Base-by-base conservation (phyloP, 345 rosid genomes). In the Pistacia atlantica region DNA sequence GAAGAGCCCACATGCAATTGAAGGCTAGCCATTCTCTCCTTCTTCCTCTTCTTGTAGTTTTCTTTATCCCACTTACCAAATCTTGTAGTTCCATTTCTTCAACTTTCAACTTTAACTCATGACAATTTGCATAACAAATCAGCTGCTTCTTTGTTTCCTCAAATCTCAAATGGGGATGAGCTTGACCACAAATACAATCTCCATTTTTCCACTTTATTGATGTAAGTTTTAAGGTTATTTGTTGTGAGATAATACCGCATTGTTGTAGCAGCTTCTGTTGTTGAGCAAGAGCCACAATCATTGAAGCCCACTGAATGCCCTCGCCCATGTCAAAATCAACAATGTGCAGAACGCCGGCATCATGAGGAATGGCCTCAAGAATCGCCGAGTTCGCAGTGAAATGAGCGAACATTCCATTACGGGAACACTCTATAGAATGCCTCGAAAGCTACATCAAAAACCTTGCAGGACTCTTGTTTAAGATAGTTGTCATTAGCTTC, bases 261-360 rank as follows among this genome's bases (percentile, higher is more conserved):
- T 37, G 67, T 64, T 64, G 67, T 12, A 33, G 37, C 25, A 11
- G 31, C 17, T 22, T 13, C 4, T 69, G 79, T 57, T 57, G 68
- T 8, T 49, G 58, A 0, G 75, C 72, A 16, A 81, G 67, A 25
- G 81, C 63, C 59, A 48, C 61, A 25, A 82, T 78, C 13, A 82
- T 20, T 14, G 84, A 54, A 65, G 84, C 59, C 84, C 84, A 82
- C 38, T 82, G 84, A 52, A 82, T 46, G 5, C 84, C 81, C 13
- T 75, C 84, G 22, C 81, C 81, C 55, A 81, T 74, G 70, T 77
- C 81, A 10, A 81, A 81, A 65, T 77, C 84, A 57, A 74, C 76
- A 25, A 81, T n/a, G 69, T 74, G 81, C 38, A 78, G 12, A 7
- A 65, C 11, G 37, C 78, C 76, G 56, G 65, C n/a, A 20, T 78